A percentile compares a stretch with the other conserved stretches of the same genome.
Conservation (phyloP, 257 asterid species). For the Lantana camara region DNA sequence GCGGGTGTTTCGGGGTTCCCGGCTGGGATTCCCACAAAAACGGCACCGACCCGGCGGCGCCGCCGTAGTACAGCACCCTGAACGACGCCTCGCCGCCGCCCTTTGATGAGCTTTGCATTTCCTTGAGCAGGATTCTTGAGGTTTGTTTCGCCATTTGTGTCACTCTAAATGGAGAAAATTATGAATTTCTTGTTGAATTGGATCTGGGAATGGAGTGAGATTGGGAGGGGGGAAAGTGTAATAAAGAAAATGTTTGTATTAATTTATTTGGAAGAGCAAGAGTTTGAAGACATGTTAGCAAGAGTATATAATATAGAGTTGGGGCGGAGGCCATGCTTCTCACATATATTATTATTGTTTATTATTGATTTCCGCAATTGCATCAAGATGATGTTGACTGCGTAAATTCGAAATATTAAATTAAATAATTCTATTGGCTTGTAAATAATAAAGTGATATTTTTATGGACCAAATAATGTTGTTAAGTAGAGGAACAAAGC, state of each 20-base stretch:
- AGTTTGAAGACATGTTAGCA: too few species aligned
- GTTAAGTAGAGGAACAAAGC: conserved; percentile 25
- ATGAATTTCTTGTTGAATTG: conserved; percentile 11
- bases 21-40: conserved; percentile 85
- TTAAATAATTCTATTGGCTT: conserved; percentile 11
- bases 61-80: conserved; percentile 66
- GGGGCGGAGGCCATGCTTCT: conserved; percentile 12
- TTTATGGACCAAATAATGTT: conserved; percentile 11
- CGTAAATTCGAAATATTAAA: conserved; percentile 14
- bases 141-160: conserved; percentile 2
- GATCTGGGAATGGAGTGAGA: conserved; percentile 36
- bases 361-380: conserved; percentile 26
- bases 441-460: conserved; percentile 18
- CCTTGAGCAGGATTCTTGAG: conserved; percentile 33
- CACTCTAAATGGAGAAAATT: too few species aligned
- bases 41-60: conserved; percentile 63
- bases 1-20: conserved; percentile 72
- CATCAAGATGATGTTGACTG: conserved; percentile 26
- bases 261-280: background rate
- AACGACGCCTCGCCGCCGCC: conserved; percentile 46
- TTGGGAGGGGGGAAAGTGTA: conserved; percentile 20
- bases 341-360: too few species aligned
- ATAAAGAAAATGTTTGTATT: conserved; percentile 16
- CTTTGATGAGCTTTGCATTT: conserved; percentile 31
- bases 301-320: background rate